Base-by-base conservation (phyloP, 2,329 filamentous ascomycete species). In the Purpureocillium takamizusanense region DNA sequence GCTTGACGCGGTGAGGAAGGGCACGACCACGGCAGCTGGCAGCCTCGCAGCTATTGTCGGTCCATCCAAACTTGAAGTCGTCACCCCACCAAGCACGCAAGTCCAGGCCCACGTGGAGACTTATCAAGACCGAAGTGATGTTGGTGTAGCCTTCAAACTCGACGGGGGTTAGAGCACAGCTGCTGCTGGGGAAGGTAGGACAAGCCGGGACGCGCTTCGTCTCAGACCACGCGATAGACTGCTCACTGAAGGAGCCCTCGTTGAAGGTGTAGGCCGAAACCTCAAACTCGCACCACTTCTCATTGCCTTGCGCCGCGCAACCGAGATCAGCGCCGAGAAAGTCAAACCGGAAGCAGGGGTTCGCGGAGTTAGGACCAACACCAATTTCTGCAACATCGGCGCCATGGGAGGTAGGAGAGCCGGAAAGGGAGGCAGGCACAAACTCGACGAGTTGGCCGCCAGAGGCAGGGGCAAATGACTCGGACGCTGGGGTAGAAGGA, bases 71-170 rank as follows among this genome's bases (percentile, higher is more conserved):
- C 15, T 51, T 52, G 41, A 66, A 52, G 40, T 66, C 62, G 37
- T 66, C 63, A 18, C 52, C 60, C 63, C 63, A 66, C 63, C 62
- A 66, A 23, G 59, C 51, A 39, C 60, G 56, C 18, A 62, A 47
- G 21, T 64, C 51, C 17, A 55, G 45, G 29, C 60, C 60, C 31
- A 66, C 61, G 15, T 52, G 61, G 13, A 63, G 45, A 4, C 51
- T 59, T 31, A 66, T 56, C 39, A 65, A 39, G 4, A 66, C 47
- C 2, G 63, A 65, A 15, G 61, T 63, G 37, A 66, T 48, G 34
- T 63, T 57, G 13, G 43, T 54, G 43, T 63, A 66, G 7, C 59
- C 61, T 18, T 59, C 57, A 37, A 66, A 50, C 9, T 55, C 46
- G 37, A 66, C 51, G 0, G 52, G 49, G 2, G 55, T 61, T 42